Evolutionary conservation across 495 filamentous ascomycete species (phyloP).

Genomic region (Opeltia flavorubescens): DNA sequence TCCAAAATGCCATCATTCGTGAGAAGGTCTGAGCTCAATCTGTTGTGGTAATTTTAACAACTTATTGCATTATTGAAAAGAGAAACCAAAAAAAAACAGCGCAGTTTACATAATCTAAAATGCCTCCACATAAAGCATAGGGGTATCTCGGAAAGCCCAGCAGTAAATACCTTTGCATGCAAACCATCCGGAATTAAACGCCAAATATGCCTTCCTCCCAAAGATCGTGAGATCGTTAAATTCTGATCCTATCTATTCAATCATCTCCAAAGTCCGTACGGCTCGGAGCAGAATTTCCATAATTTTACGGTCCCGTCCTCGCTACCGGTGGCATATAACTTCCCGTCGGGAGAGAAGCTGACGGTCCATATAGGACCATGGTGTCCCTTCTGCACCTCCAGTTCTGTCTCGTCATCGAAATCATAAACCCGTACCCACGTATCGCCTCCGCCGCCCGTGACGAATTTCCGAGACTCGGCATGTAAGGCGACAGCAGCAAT

Average conservation of each 20-base stretch:
- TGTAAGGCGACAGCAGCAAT: slow-evolving; percentile 85
- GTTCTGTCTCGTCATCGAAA: slow-evolving; percentile 59
- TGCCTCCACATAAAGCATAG: not conserved
- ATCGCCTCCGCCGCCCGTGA: slow-evolving; percentile 72
- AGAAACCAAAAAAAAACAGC: too few relatives aligned
- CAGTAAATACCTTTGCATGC: too few relatives aligned
- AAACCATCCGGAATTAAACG: not conserved
- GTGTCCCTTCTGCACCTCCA: slow-evolving; percentile 91
- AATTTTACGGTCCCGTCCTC: slow-evolving; percentile 97
- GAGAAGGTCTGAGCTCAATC: too few relatives aligned
- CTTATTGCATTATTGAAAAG: too few relatives aligned
- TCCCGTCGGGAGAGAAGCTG: slow-evolving; percentile 86
- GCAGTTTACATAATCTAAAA: too few relatives aligned
- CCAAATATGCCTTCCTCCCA: not conserved
- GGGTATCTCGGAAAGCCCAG: not conserved
- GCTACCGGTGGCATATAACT: slow-evolving; percentile 87
- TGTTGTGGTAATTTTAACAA: too few relatives aligned
- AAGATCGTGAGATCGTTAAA: not conserved
- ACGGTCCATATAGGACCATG: slow-evolving; percentile 95
- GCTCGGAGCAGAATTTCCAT: slow-evolving; percentile 58
- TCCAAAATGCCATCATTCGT: too few relatives aligned
- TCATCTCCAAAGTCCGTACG: slow-evolving; percentile 54
- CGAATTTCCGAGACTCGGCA: slow-evolving; percentile 60
- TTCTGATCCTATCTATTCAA: not conserved
- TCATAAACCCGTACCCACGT: slow-evolving; percentile 93